Evolutionary conservation across 352 stramenopile genomes (phyloP).

Genomic region (Lagenidium giganteum): DNA sequence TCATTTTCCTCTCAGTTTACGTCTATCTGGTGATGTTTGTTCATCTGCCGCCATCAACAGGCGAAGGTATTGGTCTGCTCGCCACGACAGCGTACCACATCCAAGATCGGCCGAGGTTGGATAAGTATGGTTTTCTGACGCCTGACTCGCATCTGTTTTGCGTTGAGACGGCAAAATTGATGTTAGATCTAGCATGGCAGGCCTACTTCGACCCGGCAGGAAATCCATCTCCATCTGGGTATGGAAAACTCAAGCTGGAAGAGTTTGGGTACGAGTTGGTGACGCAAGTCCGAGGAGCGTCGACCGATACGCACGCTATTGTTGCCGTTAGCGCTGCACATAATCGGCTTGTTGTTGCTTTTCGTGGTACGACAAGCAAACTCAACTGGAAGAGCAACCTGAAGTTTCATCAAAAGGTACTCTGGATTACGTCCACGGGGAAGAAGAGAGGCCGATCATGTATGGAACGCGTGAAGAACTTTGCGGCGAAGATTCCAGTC

Average conservation of each 20-base stretch:
- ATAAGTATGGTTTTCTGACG: slow-evolving; percentile 58
- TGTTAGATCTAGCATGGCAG: slow-evolving; percentile 82
- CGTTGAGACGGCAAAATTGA: slow-evolving; percentile 77
- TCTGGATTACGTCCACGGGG: slow-evolving; percentile 73
- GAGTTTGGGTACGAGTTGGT: slow-evolving; percentile 79
- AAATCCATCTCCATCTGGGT: slow-evolving; percentile 67
- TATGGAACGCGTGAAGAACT: slow-evolving; percentile 50
- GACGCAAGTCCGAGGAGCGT: slow-evolving; percentile 63
- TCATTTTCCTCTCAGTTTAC: slow-evolving; percentile 79
- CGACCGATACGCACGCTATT: slow-evolving; percentile 75
- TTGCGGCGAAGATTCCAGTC: slow-evolving; percentile 68
- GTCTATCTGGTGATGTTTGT: slow-evolving; percentile 84
- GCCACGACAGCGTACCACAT: slow-evolving; percentile 71
- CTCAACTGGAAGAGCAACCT: slow-evolving; percentile 89
- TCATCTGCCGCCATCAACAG: slow-evolving; percentile 55
- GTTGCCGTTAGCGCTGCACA: slow-evolving; percentile 51
- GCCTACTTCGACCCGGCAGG: slow-evolving; percentile 84
- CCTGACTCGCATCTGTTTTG: slow-evolving; percentile 81
- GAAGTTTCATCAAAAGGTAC: slow-evolving; percentile 69
- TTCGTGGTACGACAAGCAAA: slow-evolving; percentile 81
- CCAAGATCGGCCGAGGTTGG: slow-evolving; percentile 50
- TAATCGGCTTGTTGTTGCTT: slow-evolving; percentile 77
- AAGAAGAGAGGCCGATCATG: slow-evolving; percentile 45
- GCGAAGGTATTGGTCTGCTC: slow-evolving; percentile 41
- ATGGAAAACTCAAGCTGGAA: slow-evolving; percentile 69